Conservation (phyloP, 495 filamentous ascomycete species). For the Aspergillus carlsbadensis region DNA sequence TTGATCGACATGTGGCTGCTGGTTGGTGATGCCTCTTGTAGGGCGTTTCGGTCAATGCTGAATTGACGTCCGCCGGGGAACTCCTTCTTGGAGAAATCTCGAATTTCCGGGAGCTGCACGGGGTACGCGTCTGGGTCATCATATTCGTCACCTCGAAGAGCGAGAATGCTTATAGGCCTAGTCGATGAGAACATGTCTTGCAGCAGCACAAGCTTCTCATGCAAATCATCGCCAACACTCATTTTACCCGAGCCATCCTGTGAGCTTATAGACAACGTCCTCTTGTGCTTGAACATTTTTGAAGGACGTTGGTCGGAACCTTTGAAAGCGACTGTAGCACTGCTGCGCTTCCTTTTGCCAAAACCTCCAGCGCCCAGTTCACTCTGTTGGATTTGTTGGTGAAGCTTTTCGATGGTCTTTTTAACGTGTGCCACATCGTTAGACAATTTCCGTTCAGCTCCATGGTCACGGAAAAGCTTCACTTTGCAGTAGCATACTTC, state of each 20-base stretch:
- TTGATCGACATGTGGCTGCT: conserved; percentile 47
- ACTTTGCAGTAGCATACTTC: conserved; percentile 95
- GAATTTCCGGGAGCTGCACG: conserved; percentile 2
- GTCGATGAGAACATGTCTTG: conserved; percentile 98
- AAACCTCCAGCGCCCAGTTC: conserved; percentile 88
- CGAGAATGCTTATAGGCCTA: conserved; percentile 77
- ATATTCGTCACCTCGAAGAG: conserved; percentile 74
- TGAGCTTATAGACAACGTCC: conserved; percentile 96
- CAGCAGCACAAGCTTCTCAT: conserved; percentile 75
- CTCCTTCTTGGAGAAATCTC: not conserved
- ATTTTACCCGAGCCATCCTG: conserved; percentile 66
- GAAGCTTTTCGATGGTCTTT: conserved; percentile 91
- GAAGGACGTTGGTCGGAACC: conserved; percentile 54
- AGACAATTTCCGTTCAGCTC: conserved; percentile 89
- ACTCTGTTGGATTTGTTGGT: conserved; percentile 83
- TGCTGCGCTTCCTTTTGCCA: conserved; percentile 77
- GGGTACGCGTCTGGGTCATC: conserved; percentile 79
- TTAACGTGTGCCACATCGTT: conserved; percentile 93
- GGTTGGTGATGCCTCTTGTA: conserved; percentile 65
- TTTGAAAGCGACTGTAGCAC: conserved; percentile 53
- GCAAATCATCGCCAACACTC: conserved; percentile 83
- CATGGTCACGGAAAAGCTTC: conserved; percentile 95
- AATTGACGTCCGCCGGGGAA: conserved; percentile 50
- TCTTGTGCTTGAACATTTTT: conserved; percentile 85
- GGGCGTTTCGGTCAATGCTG: conserved; percentile 48